A percentile compares a stretch with the other conserved stretches of the same genome.
These are phyloP conservation scores for Hippophae gyantsensis DNA, from an alignment of 306 rosid species.

Conservation along the genomic window DNA sequence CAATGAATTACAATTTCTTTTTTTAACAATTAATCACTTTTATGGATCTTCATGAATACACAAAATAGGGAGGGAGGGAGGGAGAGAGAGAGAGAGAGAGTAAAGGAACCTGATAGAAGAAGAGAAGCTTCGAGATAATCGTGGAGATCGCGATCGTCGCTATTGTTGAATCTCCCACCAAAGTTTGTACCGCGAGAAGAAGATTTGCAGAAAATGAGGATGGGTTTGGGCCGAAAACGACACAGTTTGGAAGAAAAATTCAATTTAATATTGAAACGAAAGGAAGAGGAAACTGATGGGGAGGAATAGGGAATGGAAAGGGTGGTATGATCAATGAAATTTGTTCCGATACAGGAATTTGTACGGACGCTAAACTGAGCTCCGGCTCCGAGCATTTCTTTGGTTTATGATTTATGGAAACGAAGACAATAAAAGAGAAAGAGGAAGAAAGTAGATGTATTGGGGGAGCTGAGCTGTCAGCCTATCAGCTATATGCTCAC, in stretches of 20 bases:
- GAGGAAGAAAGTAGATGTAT: not conserved
- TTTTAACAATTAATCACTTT: not conserved
- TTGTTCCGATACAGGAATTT: conserved; percentile 17
- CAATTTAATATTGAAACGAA: conserved; percentile 23
- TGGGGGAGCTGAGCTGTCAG: too few species aligned
- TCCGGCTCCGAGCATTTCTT: conserved; percentile 31
- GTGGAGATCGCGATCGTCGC: conserved; percentile 25
- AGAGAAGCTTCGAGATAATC: conserved; percentile 79
- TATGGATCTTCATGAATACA: too few species aligned
- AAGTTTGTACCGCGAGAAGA: conserved; percentile 22
- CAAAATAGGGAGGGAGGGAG: not conserved
- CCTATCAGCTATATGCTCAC: too few species aligned
- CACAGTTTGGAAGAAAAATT: conserved; percentile 19
- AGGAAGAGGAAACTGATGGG: conserved; percentile 24
- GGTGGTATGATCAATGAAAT: conserved; percentile 34
- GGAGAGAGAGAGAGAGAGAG: conserved; percentile 1
- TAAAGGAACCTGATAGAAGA: conserved; percentile 62
- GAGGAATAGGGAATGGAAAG: conserved; percentile 22
- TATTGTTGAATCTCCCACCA: conserved; percentile 35
- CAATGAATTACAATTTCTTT: not conserved
- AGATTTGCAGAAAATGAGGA: conserved; percentile 49
- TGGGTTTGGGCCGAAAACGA: conserved; percentile 24
- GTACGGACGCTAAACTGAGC: conserved; percentile 23
- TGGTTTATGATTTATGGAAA: not conserved
- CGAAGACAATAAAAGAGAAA: not conserved